Evolutionary conservation across 495 filamentous ascomycete genomes (phyloP), one percentile per base, ranked within the genome.

Genomic region (Thozetella sp.): DNA sequence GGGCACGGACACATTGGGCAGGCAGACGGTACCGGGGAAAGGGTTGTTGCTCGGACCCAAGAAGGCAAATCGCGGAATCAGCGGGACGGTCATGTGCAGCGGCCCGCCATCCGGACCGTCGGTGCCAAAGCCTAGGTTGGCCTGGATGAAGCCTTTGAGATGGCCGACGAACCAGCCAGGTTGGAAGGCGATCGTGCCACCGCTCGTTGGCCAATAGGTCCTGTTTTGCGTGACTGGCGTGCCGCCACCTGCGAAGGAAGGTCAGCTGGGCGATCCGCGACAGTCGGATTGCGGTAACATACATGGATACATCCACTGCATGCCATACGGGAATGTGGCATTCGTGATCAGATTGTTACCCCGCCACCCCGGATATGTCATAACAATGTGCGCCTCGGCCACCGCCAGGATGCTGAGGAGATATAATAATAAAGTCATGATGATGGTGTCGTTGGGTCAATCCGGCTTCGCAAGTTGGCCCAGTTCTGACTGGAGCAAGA

Each of bases 281-380:
- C 26, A 43, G 30, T 55, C 15, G 24, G 2, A 55, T 20, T 13
- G 22, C 34, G 22, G 26, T n/a, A 57, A 76, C 88, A 76, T 78
- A 96, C 93, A 97, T 71, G 93, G 93, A 78, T 96, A 97, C 69
- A 87, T 86, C 92, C 93, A 96, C 74, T 96, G 89, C 90, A 95
- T 93, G 72, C 93, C 93, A 65, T 90, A 94, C 4, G 92, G 92
- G 69, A 83, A 93, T 22, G 85, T 84, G n/a, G 85, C 86, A 71
- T 91, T 93, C 46, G 86, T 87, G 63, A 88, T 81, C 34, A 97
- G 83, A 67, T 95, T 97, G 75, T 97, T 88, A 62, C 92, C 93
- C 84, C 93, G 81, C 86, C 90, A 94, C 65, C 88, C 89, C 1
- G 93, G 93, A 68, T 97, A 97, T 48, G 87, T 87, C 71, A 97